Evolutionary conservation across 495 filamentous ascomycete genomes (phyloP), one percentile per base, ranked within the genome.

Genomic region (Neurospora sp.): DNA sequence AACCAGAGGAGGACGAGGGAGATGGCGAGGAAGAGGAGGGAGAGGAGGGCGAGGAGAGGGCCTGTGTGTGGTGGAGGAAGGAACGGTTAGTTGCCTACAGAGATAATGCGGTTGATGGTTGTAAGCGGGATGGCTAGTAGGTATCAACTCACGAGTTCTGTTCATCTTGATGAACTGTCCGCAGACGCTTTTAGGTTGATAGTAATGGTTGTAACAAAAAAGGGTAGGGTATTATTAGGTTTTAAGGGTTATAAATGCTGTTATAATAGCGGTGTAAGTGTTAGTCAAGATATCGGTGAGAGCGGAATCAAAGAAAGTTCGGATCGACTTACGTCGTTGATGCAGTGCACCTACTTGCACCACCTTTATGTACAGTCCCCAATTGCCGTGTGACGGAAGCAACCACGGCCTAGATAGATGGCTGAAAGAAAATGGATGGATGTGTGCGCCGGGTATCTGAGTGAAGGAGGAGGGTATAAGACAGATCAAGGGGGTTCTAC

Each of bases 1-100:
- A 97, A 89, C 83, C 94, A 91, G 71, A 94, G 90, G 75, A 97
- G 82, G 53, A 96, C 83, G 71, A 93, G 82, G 38, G 92, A 89
- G 73, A 87, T 89, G 71, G 89, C 89, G 81, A 92, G 90, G 76
- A 97, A 88, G 81, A 96, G 82, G 72, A 95, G 87, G 81, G 92
- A 91, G 46, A 88, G 70, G 20, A 83, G 74, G 74, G 83, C 83
- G 70, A 86, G 75, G 48, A 73, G 73, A 40, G 77, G 74, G 71
- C 83, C 82, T 86, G 12, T 53, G 12, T 39, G 22, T 71, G 27
- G 31, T 37, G 68, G 4, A 1, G 5, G 41, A 38, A 35, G 46
- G 44, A 11, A 8, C 20, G 11, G 61, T 74, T 71, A 72, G 71
- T 18, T 66, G 18, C 27, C 27, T 35, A 8, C 7, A 22, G 53